A percentile compares a stretch with the other conserved stretches of the same genome.
Evolutionary conservation across 176 grass and related monocot species (phyloP).

Genomic region (Pharus latifolius): DNA sequence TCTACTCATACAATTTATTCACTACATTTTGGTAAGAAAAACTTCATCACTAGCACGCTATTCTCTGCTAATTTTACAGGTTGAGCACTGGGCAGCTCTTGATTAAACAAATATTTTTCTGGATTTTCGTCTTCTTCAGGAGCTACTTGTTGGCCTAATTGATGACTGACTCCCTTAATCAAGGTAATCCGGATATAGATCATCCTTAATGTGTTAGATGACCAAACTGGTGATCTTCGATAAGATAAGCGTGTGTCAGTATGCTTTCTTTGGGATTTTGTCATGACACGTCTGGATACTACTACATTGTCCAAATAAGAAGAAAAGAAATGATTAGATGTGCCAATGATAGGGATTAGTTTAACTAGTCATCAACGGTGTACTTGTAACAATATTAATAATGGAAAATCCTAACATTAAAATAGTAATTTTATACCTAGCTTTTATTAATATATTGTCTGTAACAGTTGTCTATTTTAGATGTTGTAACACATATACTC

Average conservation of each 20-base stretch:
- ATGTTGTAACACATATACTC: too few relatives aligned
- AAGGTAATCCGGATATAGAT: background rate
- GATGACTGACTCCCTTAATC: background rate
- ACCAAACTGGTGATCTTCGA: background rate
- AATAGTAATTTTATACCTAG: too few relatives aligned
- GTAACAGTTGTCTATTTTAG: too few relatives aligned
- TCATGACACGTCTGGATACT: background rate
- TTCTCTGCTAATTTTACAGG: too few relatives aligned
- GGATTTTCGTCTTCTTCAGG: too few relatives aligned
- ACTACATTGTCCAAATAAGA: background rate
- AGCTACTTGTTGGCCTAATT: background rate
- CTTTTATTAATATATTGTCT: too few relatives aligned
- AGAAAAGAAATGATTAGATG: background rate
- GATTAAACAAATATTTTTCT: too few relatives aligned
- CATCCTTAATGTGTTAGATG: background rate
- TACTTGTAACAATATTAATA: too few relatives aligned
- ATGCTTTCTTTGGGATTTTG: background rate
- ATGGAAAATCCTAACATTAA: too few relatives aligned
- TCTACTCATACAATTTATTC: background rate
- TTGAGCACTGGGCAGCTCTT: too few relatives aligned
- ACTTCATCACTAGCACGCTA: too few relatives aligned
- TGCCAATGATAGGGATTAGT: background rate
- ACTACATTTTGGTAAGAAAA: background rate
- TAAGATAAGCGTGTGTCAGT: background rate
- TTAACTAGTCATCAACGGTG: too few relatives aligned